Conservation (phyloP, 1,284 basidiomycete species). For the Pulveroboletus sp. region DNA sequence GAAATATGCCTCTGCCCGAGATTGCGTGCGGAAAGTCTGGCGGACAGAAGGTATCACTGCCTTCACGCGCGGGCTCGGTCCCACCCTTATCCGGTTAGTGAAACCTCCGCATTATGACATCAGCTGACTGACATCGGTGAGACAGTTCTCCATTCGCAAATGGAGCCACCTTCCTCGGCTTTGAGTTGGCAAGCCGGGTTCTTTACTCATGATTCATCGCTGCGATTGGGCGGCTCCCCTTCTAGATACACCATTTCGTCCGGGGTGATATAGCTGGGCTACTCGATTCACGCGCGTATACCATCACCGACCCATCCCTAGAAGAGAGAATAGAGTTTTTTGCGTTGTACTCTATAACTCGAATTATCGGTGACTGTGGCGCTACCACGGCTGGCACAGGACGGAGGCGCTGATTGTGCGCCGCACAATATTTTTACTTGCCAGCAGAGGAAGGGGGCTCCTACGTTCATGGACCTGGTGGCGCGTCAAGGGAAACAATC, state of each 20-base stretch:
- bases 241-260: not conserved
- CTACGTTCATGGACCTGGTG: not conserved
- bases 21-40: conserved; percentile 85
- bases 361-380: not conserved
- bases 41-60: conserved; percentile 79
- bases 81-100: conserved; percentile 85
- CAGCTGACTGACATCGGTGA: conserved; percentile 17
- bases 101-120: conserved; percentile 3
- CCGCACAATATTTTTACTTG: not conserved
- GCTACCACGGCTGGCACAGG: not conserved
- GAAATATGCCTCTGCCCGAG: conserved; percentile 79
- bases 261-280: not conserved
- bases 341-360: not conserved
- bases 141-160: conserved; percentile 85
- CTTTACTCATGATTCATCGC: conserved; percentile 44
- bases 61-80: conserved; percentile 87
- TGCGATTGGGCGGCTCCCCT: not conserved
- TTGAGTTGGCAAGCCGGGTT: conserved; percentile 80
- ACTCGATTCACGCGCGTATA: not conserved
- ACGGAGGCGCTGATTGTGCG: too few relatives aligned
- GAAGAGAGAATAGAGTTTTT: not conserved
- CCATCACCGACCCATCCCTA: conserved; percentile 1
- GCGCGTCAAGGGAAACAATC: not conserved
- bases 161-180: conserved; percentile 90
- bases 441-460: not conserved